Base-by-base conservation (phyloP, 495 filamentous ascomycete species). In the Tuber brumale region DNA sequence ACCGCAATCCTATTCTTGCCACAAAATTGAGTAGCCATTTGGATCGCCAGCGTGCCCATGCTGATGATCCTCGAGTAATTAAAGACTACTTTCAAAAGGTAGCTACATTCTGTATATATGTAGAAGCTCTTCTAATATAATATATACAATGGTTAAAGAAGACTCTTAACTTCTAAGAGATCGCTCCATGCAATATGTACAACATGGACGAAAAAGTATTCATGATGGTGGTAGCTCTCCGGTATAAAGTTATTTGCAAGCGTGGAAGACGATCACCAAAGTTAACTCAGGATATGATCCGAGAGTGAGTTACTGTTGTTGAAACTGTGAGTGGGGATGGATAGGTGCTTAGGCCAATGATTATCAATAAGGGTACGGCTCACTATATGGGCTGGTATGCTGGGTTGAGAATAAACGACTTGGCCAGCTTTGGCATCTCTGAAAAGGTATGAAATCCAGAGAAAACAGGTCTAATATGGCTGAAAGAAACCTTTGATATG, bases 21-120 rank as follows among this genome's bases (percentile, higher is more conserved):
- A 0, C 37, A 42, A 73, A 44, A n/a, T 70, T 78, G 39, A 43
- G 21, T 41, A 51, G 12, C 31, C 19, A 70, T 1, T 23, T 76
- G 12, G 42, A 76, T 3, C 1, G 70, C 3, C 5, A 72, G n/a
- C 1, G 48, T 23, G 45, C 44, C 5, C 43, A 21, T 48, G 46
- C 70, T 16, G 51, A 72, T 19, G 72, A 76, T 75, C 74, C 41
- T 27, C 31, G 12, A 4, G 39, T 46, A 5, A 27, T 75, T 2
- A 75, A 75, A 70, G 70, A 76, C n/a, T 78, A 76, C 42, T 78
- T 75, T 70, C 31, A 21, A 16, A 75, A 78, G 73, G 69, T 78
- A 72, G n/a, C n/a, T n/a, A n/a, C n/a, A n/a, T n/a, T n/a, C n/a
- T n/a, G n/a, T n/a, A n/a, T n/a, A n/a, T n/a, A 42, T 5, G 19